A percentile compares a stretch with the other conserved stretches of the same genome.
These are phyloP conservation scores for Talaromyces sp. DNA, from an alignment of 2,329 filamentous ascomycete species.

Conservation along the genomic window DNA sequence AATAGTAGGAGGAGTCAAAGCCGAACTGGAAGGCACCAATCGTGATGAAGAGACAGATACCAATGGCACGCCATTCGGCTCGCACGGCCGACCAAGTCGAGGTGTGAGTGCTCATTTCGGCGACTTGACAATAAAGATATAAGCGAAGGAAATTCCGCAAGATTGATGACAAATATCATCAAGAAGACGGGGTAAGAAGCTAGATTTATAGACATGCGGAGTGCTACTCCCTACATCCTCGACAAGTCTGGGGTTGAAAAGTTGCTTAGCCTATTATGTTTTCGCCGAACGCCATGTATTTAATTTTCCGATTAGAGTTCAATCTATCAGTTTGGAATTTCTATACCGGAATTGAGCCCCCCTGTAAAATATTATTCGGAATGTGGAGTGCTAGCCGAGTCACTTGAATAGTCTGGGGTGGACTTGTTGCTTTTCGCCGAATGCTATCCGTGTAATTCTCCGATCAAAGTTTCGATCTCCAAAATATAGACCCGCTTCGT, in stretches of 20 bases:
- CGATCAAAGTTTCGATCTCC: background rate
- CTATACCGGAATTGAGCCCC: background rate
- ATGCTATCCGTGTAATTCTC: background rate
- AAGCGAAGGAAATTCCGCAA: too few species aligned
- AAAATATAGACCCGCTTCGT: background rate
- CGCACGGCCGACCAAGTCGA: background rate
- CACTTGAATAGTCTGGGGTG: background rate
- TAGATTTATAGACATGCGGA: constrained; percentile 3
- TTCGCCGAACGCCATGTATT: background rate
- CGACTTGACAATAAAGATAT: background rate
- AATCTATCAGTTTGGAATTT: background rate
- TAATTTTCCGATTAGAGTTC: background rate
- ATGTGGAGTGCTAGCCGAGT: background rate
- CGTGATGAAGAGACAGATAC: constrained; percentile 7
- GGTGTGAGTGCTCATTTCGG: background rate
- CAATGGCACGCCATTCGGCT: constrained; percentile 3
- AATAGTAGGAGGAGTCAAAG: constrained; percentile 5
- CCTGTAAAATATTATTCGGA: background rate
- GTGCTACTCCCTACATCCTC: background rate
- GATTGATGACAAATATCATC: too few species aligned
- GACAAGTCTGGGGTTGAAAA: background rate
- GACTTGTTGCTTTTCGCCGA: background rate
- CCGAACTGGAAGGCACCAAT: background rate
- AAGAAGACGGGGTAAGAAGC: constrained; percentile 8
- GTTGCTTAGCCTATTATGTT: background rate